phyloP scores from a whole-genome alignment of 768 basidiomycete species.

The Tylopilus sp. region DNA sequence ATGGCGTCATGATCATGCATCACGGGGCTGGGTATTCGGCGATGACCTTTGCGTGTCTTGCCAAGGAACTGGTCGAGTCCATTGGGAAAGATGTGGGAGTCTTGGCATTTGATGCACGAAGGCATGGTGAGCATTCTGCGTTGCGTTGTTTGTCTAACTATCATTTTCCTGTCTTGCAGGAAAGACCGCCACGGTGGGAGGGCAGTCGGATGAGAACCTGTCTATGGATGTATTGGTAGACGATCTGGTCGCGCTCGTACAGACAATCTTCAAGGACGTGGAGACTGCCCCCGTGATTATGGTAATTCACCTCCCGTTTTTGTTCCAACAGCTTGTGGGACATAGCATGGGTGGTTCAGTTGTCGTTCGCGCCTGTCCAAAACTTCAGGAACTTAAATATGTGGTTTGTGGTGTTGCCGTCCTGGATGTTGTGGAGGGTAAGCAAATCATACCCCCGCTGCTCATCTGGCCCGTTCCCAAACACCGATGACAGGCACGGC shows the following conservation, averaged over 20 bases:
- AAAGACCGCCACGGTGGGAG: slow-evolving; percentile 23
- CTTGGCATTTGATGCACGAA: slow-evolving; percentile 75
- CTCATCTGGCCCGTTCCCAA: neutral
- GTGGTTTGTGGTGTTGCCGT: slow-evolving; percentile 75
- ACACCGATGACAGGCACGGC: slow-evolving; percentile 64
- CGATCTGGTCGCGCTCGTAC: slow-evolving; percentile 72
- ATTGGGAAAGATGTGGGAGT: slow-evolving; percentile 76
- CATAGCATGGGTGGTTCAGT: slow-evolving; percentile 98
- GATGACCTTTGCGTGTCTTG: slow-evolving; percentile 85
- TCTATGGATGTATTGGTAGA: slow-evolving; percentile 66
- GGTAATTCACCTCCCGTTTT: slow-evolving; percentile 36
- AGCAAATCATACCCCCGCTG: neutral
- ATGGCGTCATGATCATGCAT: slow-evolving; percentile 83
- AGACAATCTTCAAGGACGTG: slow-evolving; percentile 66
- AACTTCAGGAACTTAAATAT: slow-evolving; percentile 65
- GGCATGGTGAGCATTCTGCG: slow-evolving; percentile 65
- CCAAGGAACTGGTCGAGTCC: slow-evolving; percentile 65
- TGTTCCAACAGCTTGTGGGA: slow-evolving; percentile 65
- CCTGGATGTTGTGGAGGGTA: slow-evolving; percentile 88
- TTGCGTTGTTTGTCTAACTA: neutral
- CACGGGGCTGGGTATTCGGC: slow-evolving; percentile 95
- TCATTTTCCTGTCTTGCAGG: slow-evolving; percentile 7
- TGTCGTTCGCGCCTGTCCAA: slow-evolving; percentile 64
- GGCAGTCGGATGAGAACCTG: slow-evolving; percentile 36
- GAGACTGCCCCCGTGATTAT: slow-evolving; percentile 65